These are phyloP conservation scores for Aspergillus panamensis DNA, from an alignment of 495 filamentous ascomycete genomes.

Conservation along the genomic window DNA sequence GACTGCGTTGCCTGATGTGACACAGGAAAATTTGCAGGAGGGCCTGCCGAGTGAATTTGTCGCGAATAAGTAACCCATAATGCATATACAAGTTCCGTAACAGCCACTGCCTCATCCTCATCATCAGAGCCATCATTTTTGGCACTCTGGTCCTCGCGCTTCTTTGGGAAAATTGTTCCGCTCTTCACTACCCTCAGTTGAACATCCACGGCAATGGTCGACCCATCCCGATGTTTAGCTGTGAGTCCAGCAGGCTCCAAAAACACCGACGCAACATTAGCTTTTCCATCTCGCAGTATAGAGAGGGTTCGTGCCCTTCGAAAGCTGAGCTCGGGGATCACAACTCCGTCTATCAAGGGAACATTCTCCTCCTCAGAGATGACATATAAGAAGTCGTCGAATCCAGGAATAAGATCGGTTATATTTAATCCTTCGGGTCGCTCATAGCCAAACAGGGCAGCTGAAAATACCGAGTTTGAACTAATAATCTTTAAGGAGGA, in stretches of 20 bases:
- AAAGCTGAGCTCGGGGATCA: conserved; percentile 94
- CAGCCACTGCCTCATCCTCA: conserved; percentile 40
- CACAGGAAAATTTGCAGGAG: conserved; percentile 48
- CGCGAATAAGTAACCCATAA: conserved; percentile 96
- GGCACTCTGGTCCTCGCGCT: conserved; percentile 39
- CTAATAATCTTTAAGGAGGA: conserved; percentile 75
- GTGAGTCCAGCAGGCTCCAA: conserved; percentile 75
- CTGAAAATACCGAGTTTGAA: conserved; percentile 90
- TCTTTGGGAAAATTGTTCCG: conserved; percentile 52
- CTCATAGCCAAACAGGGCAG: conserved; percentile 83
- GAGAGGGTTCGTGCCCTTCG: conserved; percentile 81
- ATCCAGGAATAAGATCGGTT: conserved; percentile 76
- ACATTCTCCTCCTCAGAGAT: conserved; percentile 85
- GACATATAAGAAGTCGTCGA: conserved; percentile 75
- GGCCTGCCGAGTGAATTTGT: conserved; percentile 74
- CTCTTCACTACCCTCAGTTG: conserved; percentile 95
- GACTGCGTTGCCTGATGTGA: conserved; percentile 10
- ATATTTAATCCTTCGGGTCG: conserved; percentile 77
- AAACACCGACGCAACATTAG: conserved; percentile 68
- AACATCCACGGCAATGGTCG: conserved; percentile 86
- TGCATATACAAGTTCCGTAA: conserved; percentile 85
- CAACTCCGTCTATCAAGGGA: conserved; percentile 83
- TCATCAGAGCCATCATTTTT: conserved; percentile 34
- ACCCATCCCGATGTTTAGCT: conserved; percentile 84
- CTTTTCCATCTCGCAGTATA: conserved; percentile 73